Evolutionary conservation across 1,284 basidiomycete genomes (phyloP).

Genomic region (Ustilago trichophora): DNA sequence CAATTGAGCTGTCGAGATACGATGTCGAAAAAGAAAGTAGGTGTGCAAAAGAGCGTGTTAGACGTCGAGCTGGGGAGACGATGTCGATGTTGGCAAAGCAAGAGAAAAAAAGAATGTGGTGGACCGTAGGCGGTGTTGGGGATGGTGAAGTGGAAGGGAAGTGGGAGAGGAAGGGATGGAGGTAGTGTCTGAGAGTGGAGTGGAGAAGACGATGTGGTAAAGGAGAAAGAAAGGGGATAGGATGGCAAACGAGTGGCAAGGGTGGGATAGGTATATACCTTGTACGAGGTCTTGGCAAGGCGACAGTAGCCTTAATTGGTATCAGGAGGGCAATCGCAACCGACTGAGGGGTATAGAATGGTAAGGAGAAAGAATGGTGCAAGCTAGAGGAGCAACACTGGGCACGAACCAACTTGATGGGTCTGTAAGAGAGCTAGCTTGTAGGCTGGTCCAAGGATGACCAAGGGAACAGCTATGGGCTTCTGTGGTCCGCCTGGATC

Average conservation of each 20-base stretch:
- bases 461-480: not conserved
- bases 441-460: too few relatives aligned
- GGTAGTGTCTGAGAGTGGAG: conserved; percentile 15
- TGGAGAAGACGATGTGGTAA: conserved; percentile 13
- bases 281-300: conserved; percentile 21
- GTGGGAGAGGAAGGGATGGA: not conserved
- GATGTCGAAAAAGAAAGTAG: conserved; percentile 15
- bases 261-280: conserved; percentile 36
- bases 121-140: conserved; percentile 13
- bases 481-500: conserved; percentile 3
- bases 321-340: conserved; percentile 15
- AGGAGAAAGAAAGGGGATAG: conserved; percentile 1
- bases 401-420: not conserved
- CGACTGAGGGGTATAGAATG: conserved; percentile 8
- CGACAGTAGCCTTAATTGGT: not conserved
- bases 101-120: conserved; percentile 32
- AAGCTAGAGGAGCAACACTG: not conserved
- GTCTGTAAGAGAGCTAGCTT: too few relatives aligned
- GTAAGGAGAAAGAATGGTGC: not conserved
- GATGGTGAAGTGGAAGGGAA: conserved; percentile 1
- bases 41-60: conserved; percentile 41
- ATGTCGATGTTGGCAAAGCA: conserved; percentile 11
- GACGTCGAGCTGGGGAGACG: conserved; percentile 13
- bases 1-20: conserved; percentile 7
- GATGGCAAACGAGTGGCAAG: not conserved